Conservation (phyloP, 1,139 yeast species). For the Scheffersomyces parashehatae region DNA sequence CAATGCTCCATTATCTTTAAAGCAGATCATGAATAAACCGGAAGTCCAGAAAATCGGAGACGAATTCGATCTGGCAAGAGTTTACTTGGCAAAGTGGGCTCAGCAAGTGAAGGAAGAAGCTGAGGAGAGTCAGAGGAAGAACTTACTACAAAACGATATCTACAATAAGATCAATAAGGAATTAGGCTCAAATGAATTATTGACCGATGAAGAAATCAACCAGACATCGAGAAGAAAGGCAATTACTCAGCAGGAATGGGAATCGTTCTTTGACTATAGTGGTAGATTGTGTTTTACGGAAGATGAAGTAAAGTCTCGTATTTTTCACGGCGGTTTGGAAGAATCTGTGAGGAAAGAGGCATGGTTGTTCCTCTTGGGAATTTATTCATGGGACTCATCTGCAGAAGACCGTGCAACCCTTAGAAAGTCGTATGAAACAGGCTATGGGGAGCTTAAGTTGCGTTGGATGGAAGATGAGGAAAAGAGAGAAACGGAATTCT, state of each 20-base stretch:
- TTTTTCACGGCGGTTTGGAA: conserved; percentile 88
- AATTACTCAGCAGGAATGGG: conserved; percentile 77
- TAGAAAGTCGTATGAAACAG: conserved; percentile 55
- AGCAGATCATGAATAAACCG: conserved; percentile 67
- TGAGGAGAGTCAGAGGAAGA: conserved; percentile 63
- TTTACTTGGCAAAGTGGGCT: conserved; percentile 96
- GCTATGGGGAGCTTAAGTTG: conserved; percentile 66
- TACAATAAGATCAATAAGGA: conserved; percentile 63
- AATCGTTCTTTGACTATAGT: conserved; percentile 71
- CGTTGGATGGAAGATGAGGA: conserved; percentile 65
- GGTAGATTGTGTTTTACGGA: conserved; percentile 76
- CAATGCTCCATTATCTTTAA: conserved; percentile 65
- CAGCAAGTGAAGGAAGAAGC: conserved; percentile 93
- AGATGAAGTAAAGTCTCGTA: conserved; percentile 73
- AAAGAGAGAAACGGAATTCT: conserved; percentile 64
- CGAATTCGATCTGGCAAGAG: conserved; percentile 90
- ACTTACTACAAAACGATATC: conserved; percentile 61
- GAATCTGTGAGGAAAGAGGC: conserved; percentile 64
- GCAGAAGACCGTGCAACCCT: conserved; percentile 64
- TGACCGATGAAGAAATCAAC: conserved; percentile 60
- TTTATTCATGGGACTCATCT: conserved; percentile 88
- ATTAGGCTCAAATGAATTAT: conserved; percentile 62
- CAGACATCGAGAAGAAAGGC: conserved; percentile 66
- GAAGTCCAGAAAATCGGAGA: conserved; percentile 81
- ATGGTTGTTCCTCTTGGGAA: conserved; percentile 83